phyloP scores from a whole-genome alignment of 129 eudicot genomes.

The Saposhnikovia divaricata region DNA sequence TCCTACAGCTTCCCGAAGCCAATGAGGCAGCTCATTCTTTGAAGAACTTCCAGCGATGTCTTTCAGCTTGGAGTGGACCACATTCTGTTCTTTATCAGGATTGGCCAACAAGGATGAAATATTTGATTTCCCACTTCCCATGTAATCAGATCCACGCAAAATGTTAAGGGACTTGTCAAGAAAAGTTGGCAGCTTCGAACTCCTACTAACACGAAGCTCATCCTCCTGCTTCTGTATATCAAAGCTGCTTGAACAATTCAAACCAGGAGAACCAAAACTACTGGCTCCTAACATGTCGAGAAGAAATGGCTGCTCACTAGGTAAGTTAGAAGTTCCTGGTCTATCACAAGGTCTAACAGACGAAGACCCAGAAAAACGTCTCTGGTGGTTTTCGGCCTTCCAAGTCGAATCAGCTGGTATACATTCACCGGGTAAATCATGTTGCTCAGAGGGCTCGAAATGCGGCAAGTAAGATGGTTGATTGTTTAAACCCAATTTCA shows the following conservation, averaged over 20 bases:
- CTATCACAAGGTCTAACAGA: constrained; percentile 31
- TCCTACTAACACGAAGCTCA: constrained; percentile 18
- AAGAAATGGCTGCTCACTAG: constrained; percentile 27
- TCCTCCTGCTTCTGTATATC: constrained; percentile 26
- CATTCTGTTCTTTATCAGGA: constrained; percentile 16
- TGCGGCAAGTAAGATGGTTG: constrained; percentile 32
- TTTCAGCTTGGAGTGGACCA: constrained; percentile 26
- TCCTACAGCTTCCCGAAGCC: constrained; percentile 87
- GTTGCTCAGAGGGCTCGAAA: constrained; percentile 32
- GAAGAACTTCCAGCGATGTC: constrained; percentile 31
- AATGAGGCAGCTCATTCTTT: constrained; percentile 73
- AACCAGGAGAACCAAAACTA: constrained; percentile 32
- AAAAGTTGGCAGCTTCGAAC: constrained; percentile 31
- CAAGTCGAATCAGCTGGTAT: constrained; percentile 32
- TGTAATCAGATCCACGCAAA: constrained; percentile 14
- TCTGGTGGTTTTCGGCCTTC: constrained; percentile 33
- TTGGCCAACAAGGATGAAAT: constrained; percentile 8
- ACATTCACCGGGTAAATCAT: constrained; percentile 21
- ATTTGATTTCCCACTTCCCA: constrained; percentile 15
- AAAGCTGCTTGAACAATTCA: constrained; percentile 30
- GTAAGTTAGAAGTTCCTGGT: constrained; percentile 13
- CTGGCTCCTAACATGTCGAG: constrained; percentile 37
- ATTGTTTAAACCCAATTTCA: constrained; percentile 69
- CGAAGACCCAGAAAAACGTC: constrained; percentile 30
- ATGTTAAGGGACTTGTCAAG: constrained; percentile 23